A percentile compares a stretch with the other conserved stretches of the same genome.
phyloP scores from a whole-genome alignment of 352 stramenopile genomes.

The Globisporangium acanthophoron region DNA sequence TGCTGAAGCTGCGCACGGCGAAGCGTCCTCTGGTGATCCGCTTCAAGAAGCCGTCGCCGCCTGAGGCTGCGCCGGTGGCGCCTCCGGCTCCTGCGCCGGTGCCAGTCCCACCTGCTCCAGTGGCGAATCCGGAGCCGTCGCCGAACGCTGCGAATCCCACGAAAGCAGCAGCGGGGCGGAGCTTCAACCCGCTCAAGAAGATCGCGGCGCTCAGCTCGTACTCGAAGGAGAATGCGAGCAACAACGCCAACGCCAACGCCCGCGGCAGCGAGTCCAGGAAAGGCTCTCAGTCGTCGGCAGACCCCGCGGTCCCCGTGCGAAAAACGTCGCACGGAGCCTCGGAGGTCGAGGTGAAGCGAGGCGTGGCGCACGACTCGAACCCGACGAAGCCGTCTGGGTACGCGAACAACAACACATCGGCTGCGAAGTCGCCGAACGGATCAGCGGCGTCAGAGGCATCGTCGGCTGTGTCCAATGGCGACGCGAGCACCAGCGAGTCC shows the following conservation, averaged over 20 bases:
- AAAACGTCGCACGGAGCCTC: constrained; percentile 9
- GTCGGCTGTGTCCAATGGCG: neutral
- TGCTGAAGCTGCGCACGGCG: constrained; percentile 80
- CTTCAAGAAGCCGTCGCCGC: constrained; percentile 66
- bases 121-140: constrained; percentile 14
- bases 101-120: constrained; percentile 3
- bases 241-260: constrained; percentile 34
- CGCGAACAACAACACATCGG: constrained; percentile 3
- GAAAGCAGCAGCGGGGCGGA: constrained; percentile 19
- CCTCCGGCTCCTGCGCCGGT: constrained; percentile 13
- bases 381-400: constrained; percentile 7
- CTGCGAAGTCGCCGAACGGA: constrained; percentile 1
- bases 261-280: constrained; percentile 14
- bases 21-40: constrained; percentile 80
- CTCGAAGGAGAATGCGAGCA: constrained; percentile 35
- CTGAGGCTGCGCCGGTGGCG: constrained; percentile 14
- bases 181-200: constrained; percentile 62
- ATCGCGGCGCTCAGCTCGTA: constrained; percentile 41
- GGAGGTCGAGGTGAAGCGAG: constrained; percentile 38
- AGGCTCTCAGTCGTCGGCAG: constrained; percentile 17
- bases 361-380: constrained; percentile 20
- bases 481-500: constrained; percentile 15
- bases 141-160: neutral
- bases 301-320: constrained; percentile 14
- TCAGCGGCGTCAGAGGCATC: neutral